Evolutionary conservation across 352 stramenopile species (phyloP).

Genomic region (Phytophthora idaei): DNA sequence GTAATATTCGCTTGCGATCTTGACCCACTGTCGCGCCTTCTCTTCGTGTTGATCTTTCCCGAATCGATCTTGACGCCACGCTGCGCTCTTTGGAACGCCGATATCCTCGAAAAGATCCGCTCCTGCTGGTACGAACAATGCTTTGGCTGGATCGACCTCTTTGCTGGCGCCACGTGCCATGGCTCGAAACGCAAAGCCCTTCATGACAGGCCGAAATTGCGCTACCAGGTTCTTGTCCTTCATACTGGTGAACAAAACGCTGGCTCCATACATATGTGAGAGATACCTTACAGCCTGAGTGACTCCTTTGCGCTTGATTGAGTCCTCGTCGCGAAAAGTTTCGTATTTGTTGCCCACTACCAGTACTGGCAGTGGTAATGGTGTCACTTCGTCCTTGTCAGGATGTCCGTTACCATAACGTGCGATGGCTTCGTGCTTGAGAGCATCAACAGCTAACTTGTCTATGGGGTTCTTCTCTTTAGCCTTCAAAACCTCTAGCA

Average conservation of each 20-base stretch:
- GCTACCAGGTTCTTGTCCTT: conserved; percentile 87
- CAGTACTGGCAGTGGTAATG: conserved; percentile 77
- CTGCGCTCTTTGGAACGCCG: conserved; percentile 61
- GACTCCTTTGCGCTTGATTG: conserved; percentile 82
- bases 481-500: conserved; percentile 58
- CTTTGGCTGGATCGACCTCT: conserved; percentile 69
- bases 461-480: conserved; percentile 77
- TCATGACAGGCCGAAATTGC: conserved; percentile 72
- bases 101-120: conserved; percentile 82
- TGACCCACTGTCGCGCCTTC: conserved; percentile 71
- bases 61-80: conserved; percentile 54
- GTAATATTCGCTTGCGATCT: conserved; percentile 71
- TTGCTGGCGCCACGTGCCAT: conserved; percentile 54
- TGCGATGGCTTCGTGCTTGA: conserved; percentile 55
- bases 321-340: conserved; percentile 87
- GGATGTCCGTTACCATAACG: conserved; percentile 68
- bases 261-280: conserved; percentile 87
- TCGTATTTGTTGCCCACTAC: conserved; percentile 92
- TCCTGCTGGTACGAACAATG: conserved; percentile 74
- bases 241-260: conserved; percentile 82
- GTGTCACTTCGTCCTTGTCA: conserved; percentile 76
- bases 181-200: conserved; percentile 64
- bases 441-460: conserved; percentile 56
- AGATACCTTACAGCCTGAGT: conserved; percentile 87
- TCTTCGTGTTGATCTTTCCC: conserved; percentile 61